Percentiles rank a stretch among this genome's conserved stretches.
phyloP scores from a whole-genome alignment of 225 moss, liverwort and hornwort genomes.

The Physcomitrellopsis africana region DNA sequence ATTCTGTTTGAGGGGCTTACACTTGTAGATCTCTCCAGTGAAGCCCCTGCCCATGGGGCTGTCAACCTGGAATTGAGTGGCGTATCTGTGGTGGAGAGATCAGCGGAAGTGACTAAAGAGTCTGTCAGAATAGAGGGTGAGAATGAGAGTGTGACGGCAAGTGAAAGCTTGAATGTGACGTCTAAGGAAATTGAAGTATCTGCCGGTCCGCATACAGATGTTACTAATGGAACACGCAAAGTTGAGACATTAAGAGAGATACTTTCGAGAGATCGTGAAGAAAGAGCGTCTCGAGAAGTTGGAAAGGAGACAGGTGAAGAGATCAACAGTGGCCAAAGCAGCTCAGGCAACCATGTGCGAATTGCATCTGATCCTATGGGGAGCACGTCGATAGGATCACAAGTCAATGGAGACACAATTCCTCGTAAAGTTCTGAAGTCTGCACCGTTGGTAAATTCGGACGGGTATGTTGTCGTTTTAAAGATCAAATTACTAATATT shows the following conservation, averaged over 20 bases:
- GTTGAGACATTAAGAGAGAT: constrained; percentile 61
- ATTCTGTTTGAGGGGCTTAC: constrained; percentile 50
- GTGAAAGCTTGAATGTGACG: constrained; percentile 23
- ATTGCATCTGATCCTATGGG: constrained; percentile 40
- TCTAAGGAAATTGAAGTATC: constrained; percentile 25
- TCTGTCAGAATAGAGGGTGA: constrained; percentile 29
- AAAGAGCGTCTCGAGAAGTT: constrained; percentile 47
- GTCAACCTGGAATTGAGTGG: constrained; percentile 26
- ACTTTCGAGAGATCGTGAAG: constrained; percentile 47
- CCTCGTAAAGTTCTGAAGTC: constrained; percentile 43
- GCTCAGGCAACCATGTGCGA: constrained; percentile 40
- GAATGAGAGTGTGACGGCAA: constrained; percentile 26
- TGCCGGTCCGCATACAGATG: constrained; percentile 25
- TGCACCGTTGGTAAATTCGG: constrained; percentile 38
- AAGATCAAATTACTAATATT: constrained; percentile 16
- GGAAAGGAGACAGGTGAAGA: constrained; percentile 55
- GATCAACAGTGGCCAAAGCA: constrained; percentile 39
- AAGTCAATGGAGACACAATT: constrained; percentile 42
- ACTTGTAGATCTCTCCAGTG: constrained; percentile 28
- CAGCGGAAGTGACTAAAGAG: constrained; percentile 27
- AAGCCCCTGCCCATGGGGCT: constrained; percentile 26
- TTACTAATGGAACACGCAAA: constrained; percentile 38
- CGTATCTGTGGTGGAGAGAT: constrained; percentile 25
- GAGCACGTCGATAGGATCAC: constrained; percentile 43
- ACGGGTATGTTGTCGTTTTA: constrained; percentile 48